Conservation (phyloP, 768 basidiomycete genomes). For the Cantharellus cinnabarinus region DNA sequence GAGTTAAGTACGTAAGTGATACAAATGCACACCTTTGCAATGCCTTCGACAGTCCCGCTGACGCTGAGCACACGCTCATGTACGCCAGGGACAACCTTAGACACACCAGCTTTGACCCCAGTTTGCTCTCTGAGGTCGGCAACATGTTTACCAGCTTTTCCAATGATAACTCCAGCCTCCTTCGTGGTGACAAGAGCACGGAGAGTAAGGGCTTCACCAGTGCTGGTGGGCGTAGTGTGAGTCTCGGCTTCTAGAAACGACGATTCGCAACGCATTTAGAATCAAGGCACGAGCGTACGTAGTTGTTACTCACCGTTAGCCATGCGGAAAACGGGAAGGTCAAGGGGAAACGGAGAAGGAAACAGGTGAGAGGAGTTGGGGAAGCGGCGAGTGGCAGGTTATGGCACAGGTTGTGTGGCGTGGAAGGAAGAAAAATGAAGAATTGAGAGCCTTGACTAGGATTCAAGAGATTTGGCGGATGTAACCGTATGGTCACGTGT, state of each 20-base stretch:
- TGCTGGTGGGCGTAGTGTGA: background rate
- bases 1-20: background rate
- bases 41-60: constrained; percentile 76
- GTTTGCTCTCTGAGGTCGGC: constrained; percentile 90
- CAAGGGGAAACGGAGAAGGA: background rate
- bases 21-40: constrained; percentile 50
- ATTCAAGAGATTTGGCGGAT: background rate
- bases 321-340: background rate
- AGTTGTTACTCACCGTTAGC: background rate
- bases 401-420: background rate
- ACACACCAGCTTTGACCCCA: constrained; percentile 95
- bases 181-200: constrained; percentile 92
- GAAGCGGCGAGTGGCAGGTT: background rate
- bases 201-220: constrained; percentile 53
- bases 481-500: background rate
- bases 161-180: constrained; percentile 94
- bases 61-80: constrained; percentile 95
- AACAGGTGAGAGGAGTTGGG: background rate
- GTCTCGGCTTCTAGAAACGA: background rate
- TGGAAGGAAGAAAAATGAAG: background rate
- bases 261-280: background rate
- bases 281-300: no score
- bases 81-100: constrained; percentile 93
- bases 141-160: constrained; percentile 92
- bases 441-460: background rate